These are phyloP conservation scores for Steccherinum ochraceum DNA, from an alignment of 768 basidiomycete species.

Conservation along the genomic window DNA sequence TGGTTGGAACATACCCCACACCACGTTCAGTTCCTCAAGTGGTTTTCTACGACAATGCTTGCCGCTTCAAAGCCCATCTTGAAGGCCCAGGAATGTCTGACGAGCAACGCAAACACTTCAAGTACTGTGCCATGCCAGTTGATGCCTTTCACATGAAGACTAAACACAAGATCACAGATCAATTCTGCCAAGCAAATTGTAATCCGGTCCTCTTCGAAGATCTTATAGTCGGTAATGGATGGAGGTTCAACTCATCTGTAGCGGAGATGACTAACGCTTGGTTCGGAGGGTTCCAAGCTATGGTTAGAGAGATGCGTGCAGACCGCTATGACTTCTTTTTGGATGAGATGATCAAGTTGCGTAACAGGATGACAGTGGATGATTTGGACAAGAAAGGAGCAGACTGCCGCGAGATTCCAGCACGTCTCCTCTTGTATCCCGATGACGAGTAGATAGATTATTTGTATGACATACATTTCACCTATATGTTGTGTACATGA, in stretches of 20 bases:
- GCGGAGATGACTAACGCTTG: conserved; percentile 33
- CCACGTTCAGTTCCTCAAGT: conserved; percentile 13
- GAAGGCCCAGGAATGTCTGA: conserved; percentile 15
- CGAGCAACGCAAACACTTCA: too few species aligned
- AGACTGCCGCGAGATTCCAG: too few species aligned
- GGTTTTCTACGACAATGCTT: conserved; percentile 24
- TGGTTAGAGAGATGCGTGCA: conserved; percentile 26
- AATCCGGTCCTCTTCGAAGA: conserved; percentile 25
- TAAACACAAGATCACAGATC: conserved; percentile 25
- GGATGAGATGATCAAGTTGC: conserved; percentile 21
- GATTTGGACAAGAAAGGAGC: conserved; percentile 25
- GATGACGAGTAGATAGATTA: conserved; percentile 97
- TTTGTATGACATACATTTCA: conserved; percentile 90
- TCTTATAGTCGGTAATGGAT: conserved; percentile 20
- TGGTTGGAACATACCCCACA: conserved; percentile 4
- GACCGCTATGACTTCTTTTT: conserved; percentile 21
- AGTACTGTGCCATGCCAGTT: conserved; percentile 19
- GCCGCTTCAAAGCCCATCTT: conserved; percentile 9
- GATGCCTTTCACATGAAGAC: conserved; percentile 30
- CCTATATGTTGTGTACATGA: too few species aligned
- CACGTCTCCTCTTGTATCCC: conserved; percentile 88
- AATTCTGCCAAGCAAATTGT: conserved; percentile 22
- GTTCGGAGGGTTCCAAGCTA: conserved; percentile 30
- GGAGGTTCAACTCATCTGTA: conserved; percentile 30
- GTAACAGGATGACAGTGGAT: conserved; percentile 7